phyloP scores from a whole-genome alignment of 2,329 filamentous ascomycete species.

The Exophiala xenobiotica region DNA sequence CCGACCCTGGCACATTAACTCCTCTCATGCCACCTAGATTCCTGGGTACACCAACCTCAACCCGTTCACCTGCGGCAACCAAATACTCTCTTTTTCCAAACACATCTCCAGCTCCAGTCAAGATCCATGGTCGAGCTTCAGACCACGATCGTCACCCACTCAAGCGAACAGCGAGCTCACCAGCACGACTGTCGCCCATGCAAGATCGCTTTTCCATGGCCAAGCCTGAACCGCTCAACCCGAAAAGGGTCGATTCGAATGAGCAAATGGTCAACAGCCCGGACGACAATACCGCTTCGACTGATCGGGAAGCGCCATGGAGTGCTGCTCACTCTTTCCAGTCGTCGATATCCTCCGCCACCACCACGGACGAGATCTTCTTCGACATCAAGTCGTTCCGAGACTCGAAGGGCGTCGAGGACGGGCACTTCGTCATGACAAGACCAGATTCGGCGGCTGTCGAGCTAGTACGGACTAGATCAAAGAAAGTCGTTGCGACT shows the following conservation, averaged over 20 bases:
- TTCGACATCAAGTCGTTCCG: slow-evolving; percentile 31
- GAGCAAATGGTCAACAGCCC: slow-evolving; percentile 21
- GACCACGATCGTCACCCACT: slow-evolving; percentile 8
- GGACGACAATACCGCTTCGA: slow-evolving; percentile 27
- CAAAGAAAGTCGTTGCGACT: slow-evolving; percentile 12
- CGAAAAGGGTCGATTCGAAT: slow-evolving; percentile 4
- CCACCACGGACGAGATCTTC: slow-evolving; percentile 29
- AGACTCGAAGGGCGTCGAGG: slow-evolving; percentile 28
- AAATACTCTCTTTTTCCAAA: slow-evolving; percentile 31
- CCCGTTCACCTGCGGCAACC: slow-evolving; percentile 18
- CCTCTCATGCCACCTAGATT: slow-evolving; percentile 20
- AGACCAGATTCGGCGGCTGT: slow-evolving; percentile 28
- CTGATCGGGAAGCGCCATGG: slow-evolving; percentile 21
- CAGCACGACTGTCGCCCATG: slow-evolving; percentile 28
- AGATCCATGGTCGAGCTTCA: slow-evolving; percentile 7
- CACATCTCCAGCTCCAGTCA: slow-evolving; percentile 19
- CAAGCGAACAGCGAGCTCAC: slow-evolving; percentile 26
- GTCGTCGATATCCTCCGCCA: slow-evolving; percentile 26
- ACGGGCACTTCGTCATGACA: slow-evolving; percentile 31
- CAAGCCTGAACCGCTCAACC: slow-evolving; percentile 19
- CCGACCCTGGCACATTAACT: slow-evolving; percentile 8
- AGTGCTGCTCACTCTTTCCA: slow-evolving; percentile 23
- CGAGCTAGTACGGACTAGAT: slow-evolving; percentile 27
- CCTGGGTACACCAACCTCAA: slow-evolving; percentile 17
- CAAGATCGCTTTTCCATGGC: slow-evolving; percentile 13